A percentile compares a stretch with the other conserved stretches of the same genome.
Evolutionary conservation across 352 stramenopile genomes (phyloP).

Genomic region (Pythium biforme): DNA sequence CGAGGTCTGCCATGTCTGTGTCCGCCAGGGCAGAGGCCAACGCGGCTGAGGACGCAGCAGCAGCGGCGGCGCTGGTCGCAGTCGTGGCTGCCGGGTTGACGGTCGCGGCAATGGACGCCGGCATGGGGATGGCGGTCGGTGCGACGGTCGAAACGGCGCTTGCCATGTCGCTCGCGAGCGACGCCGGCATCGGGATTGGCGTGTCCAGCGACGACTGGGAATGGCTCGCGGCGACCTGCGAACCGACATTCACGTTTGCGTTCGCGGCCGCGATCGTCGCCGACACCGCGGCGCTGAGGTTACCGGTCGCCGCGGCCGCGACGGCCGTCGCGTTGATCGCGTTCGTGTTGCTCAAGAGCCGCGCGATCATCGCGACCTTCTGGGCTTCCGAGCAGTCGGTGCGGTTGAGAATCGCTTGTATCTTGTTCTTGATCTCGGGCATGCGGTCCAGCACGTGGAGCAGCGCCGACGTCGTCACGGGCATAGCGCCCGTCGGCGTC

Average conservation of each 20-base stretch:
- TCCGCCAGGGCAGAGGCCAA: constrained; percentile 15
- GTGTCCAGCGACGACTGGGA: constrained; percentile 26
- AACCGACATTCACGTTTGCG: background rate
- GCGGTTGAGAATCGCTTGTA: constrained; percentile 84
- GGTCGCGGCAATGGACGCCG: constrained; percentile 7
- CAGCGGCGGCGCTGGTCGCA: constrained; percentile 7
- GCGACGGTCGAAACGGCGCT: background rate
- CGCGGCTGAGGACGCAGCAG: constrained; percentile 12
- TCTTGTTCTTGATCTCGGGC: constrained; percentile 91
- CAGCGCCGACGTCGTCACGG: constrained; percentile 75
- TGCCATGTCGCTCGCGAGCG: constrained; percentile 17
- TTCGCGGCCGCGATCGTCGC: constrained; percentile 21
- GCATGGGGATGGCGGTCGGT: constrained; percentile 2
- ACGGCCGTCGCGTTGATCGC: constrained; percentile 48
- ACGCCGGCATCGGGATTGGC: constrained; percentile 28
- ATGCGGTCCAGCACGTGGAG: constrained; percentile 82
- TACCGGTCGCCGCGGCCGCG: constrained; percentile 25
- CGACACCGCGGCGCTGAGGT: constrained; percentile 26
- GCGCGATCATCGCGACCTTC: constrained; percentile 87
- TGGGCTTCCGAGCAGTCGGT: constrained; percentile 84
- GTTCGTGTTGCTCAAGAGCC: constrained; percentile 84
- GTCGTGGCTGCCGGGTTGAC: background rate
- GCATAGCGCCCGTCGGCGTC: constrained; percentile 34
- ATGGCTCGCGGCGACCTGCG: background rate
- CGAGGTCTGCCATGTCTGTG: constrained; percentile 22